Evolutionary conservation across 2,329 filamentous ascomycete genomes (phyloP).

Genomic region (Ceratocystiopsis brevicomis): DNA sequence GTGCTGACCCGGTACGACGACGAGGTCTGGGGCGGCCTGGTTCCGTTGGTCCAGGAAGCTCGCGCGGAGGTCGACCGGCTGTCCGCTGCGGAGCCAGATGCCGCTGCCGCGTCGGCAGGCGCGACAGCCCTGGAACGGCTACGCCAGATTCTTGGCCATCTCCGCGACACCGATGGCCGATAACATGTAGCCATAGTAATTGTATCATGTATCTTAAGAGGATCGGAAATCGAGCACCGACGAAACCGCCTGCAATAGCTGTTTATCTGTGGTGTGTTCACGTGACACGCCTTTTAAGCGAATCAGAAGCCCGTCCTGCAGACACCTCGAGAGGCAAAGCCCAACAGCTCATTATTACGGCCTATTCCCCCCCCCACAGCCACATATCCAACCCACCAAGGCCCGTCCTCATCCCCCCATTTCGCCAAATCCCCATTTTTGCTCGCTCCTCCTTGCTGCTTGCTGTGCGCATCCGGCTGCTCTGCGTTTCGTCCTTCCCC

Average conservation of each 20-base stretch:
- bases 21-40: slow-evolving; percentile 49
- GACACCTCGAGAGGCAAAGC: no score
- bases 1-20: slow-evolving; percentile 40
- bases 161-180: slow-evolving; percentile 11
- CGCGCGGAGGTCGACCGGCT: slow-evolving; percentile 32
- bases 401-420: background rate
- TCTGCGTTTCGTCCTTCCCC: background rate
- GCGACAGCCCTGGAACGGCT: slow-evolving; percentile 20
- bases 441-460: background rate
- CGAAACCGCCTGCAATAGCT: no score
- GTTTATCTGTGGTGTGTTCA: no score
- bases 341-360: no score
- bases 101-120: slow-evolving; percentile 5
- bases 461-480: background rate
- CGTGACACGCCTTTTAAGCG: no score
- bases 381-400: no score
- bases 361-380: no score
- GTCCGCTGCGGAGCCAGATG: slow-evolving; percentile 11
- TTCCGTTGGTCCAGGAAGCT: slow-evolving; percentile 36
- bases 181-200: no score
- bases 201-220: no score
- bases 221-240: no score
- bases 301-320: no score
- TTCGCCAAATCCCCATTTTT: background rate
- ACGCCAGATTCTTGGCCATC: slow-evolving; percentile 21